Evolutionary conservation across 768 basidiomycete genomes (phyloP).

Genomic region (Tricholomella constricta): DNA sequence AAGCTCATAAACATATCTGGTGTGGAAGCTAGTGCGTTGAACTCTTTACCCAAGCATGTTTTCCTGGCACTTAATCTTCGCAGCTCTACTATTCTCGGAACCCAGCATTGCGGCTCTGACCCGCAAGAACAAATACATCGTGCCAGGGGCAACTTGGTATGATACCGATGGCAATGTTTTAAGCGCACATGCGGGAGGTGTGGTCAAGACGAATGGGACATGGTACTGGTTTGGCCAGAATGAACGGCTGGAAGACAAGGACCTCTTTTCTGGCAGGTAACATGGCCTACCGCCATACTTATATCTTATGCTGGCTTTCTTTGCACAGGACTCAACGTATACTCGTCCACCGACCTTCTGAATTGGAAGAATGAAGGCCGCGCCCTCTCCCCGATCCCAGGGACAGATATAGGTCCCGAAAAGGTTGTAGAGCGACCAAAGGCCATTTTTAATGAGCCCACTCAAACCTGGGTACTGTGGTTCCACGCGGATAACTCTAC

Average conservation of each 20-base stretch:
- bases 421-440: conserved; percentile 29
- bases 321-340: conserved; percentile 24
- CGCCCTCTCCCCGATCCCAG: conserved; percentile 26
- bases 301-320: not conserved
- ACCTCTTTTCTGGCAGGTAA: conserved; percentile 23
- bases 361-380: conserved; percentile 31
- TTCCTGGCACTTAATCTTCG: not conserved
- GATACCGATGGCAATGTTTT: conserved; percentile 27
- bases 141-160: conserved; percentile 31
- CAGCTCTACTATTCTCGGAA: not conserved
- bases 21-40: not conserved
- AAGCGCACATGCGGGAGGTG: conserved; percentile 27
- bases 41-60: not conserved
- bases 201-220: conserved; percentile 23
- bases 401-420: conserved; percentile 26
- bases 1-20: not conserved
- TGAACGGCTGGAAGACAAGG: conserved; percentile 21
- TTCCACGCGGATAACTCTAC: conserved; percentile 32
- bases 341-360: conserved; percentile 28
- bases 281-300: not conserved
- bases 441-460: conserved; percentile 23
- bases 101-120: not conserved
- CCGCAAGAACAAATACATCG: conserved; percentile 28
- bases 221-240: conserved; percentile 35
- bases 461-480: conserved; percentile 29